Evolutionary conservation across 2,329 filamentous ascomycete species (phyloP), one percentile per base, ranked within the genome.

Genomic region (Ceratocystis huliohia): DNA sequence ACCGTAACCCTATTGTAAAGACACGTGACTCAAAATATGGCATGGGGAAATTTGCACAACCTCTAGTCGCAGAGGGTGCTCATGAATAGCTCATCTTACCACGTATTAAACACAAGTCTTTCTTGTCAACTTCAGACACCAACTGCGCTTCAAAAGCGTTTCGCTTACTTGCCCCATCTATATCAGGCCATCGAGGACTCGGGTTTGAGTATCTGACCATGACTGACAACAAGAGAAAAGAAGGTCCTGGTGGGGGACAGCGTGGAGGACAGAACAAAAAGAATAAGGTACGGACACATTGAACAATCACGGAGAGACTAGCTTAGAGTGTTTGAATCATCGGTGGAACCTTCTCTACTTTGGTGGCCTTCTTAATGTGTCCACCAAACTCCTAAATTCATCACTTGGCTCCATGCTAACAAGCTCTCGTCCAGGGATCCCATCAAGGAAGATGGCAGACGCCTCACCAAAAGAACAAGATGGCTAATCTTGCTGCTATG

Each of bases 391-490:
- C 10, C 37, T 15, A 41, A 13, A 41, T 41, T 13, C 10, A 13
- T 2, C 13, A 13, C 37, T 41, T 15, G 37, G 37, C 37, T 5
- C 4, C 10, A 13, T 41, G 37, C 37, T 41, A 41, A 41, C 37
- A 41, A 41, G 13, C 10, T 41, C 13, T 41, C 10, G 37, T 15
- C 6, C 56, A 68, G 66, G 64, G 66, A 17, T 68, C 66, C 22
- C 66, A 68, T 30, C 66, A 76, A 67, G 82, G 82, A 10, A 83
- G 79, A 72, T 87, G 84, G 84, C 80, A 81, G 72, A 87, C 84
- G 30, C 77, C 84, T 15, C 80, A 84, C 68, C 83, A 86, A 59
- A 78, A 80, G 71, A 75, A 76, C 44, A 85, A 81, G 72, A 70
- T 77, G 56, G 76, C 76, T 22, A 73, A 76, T 63, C 74, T 75